A percentile compares a stretch with the other conserved stretches of the same genome.
Conservation (phyloP, 129 eudicot species). For the Smallanthus sonchifolius region DNA sequence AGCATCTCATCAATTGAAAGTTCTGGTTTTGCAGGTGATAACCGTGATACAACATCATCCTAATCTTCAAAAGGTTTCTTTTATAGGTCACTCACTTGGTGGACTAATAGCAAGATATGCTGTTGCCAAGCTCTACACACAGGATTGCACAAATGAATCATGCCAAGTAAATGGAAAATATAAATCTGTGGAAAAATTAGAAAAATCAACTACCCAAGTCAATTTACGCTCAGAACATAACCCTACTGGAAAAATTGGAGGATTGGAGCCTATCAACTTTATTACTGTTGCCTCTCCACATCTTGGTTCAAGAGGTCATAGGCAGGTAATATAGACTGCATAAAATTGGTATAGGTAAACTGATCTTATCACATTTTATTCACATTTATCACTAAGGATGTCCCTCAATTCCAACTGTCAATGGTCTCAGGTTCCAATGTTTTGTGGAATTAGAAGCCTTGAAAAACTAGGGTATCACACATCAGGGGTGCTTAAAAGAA, state of each 20-base stretch:
- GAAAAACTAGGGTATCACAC: conserved; percentile 53
- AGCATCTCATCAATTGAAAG: conserved; percentile 11
- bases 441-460: conserved; percentile 61
- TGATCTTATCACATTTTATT: neutral
- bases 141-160: conserved; percentile 21
- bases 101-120: conserved; percentile 92
- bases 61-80: conserved; percentile 73
- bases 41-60: conserved; percentile 63
- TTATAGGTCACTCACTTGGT: conserved; percentile 91
- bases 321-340: conserved; percentile 47
- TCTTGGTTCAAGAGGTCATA: conserved; percentile 87
- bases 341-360: neutral
- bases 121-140: conserved; percentile 62
- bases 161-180: conserved; percentile 37
- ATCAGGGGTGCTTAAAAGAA: conserved; percentile 66
- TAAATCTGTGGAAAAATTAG: conserved; percentile 11
- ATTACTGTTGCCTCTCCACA: conserved; percentile 87
- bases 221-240: conserved; percentile 24
- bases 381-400: neutral
- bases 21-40: conserved; percentile 51
- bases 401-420: neutral
- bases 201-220: neutral
- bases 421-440: conserved; percentile 56
- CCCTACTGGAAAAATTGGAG: conserved; percentile 49
- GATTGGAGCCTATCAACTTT: conserved; percentile 80